Percentiles rank a stretch among this genome's conserved stretches.
phyloP scores from a whole-genome alignment of 805 yeast species.

The Ogataea naganishii region DNA sequence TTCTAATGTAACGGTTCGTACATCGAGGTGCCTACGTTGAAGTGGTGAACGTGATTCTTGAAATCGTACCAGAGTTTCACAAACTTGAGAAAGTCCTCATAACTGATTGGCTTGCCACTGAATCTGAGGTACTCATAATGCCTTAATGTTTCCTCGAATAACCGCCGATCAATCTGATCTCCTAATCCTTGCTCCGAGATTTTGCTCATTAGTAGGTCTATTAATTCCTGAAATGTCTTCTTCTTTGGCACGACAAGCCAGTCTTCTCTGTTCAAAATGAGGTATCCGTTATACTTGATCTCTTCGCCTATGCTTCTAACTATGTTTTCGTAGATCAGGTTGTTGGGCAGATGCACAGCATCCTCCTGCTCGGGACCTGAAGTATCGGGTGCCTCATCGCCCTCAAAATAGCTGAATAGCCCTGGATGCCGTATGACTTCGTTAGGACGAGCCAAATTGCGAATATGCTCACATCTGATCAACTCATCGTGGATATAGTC shows the following conservation, averaged over 20 bases:
- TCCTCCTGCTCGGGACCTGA: slow-evolving; percentile 1
- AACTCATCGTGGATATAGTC: slow-evolving; percentile 30
- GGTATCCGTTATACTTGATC: slow-evolving; percentile 33
- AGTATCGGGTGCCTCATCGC: slow-evolving; percentile 3
- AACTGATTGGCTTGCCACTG: slow-evolving; percentile 51
- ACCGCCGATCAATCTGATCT: slow-evolving; percentile 13
- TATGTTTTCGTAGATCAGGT: slow-evolving; percentile 41
- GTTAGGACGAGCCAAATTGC: slow-evolving; percentile 31
- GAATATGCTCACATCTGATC: slow-evolving; percentile 32
- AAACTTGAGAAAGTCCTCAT: slow-evolving; percentile 51
- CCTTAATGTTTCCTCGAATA: slow-evolving; percentile 28
- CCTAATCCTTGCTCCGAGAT: slow-evolving; percentile 31
- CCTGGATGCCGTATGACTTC: slow-evolving; percentile 42
- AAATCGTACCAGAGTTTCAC: slow-evolving; percentile 32
- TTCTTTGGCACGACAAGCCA: slow-evolving; percentile 10
- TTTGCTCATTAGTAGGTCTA: slow-evolving; percentile 27
- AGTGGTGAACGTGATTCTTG: slow-evolving; percentile 1
- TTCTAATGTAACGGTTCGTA: too few species aligned
- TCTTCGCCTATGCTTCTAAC: slow-evolving; percentile 53
- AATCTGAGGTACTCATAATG: slow-evolving; percentile 64
- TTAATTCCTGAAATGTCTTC: slow-evolving; percentile 11
- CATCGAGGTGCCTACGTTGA: slow-evolving; percentile 8
- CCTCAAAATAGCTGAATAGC: slow-evolving; percentile 20
- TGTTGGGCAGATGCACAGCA: slow-evolving; percentile 15
- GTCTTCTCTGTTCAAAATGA: slow-evolving; percentile 25